A percentile compares a stretch with the other conserved stretches of the same genome.
Conservation (phyloP, 139 green algal species). For the Nannochloris sp. region DNA sequence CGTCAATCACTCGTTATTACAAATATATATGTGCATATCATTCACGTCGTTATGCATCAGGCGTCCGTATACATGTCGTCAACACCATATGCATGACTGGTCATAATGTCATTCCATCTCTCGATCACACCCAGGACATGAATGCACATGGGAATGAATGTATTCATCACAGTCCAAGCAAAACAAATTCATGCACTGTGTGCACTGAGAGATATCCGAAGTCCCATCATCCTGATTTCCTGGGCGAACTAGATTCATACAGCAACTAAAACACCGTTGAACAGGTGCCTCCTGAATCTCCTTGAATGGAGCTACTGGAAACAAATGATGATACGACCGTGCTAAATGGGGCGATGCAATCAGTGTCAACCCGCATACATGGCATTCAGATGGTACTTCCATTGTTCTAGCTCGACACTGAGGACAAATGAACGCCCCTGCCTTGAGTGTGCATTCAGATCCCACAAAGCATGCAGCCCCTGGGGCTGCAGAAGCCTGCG, state of each 20-base stretch:
- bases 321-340: constrained; percentile 97
- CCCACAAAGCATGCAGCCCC: constrained; percentile 52
- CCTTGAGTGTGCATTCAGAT: constrained; percentile 32
- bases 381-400: constrained; percentile 81
- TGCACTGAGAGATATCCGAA: constrained; percentile 36
- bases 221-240: background rate
- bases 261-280: background rate
- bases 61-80: too few relatives aligned
- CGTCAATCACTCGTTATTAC: too few relatives aligned
- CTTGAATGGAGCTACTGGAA: constrained; percentile 73
- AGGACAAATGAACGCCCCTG: constrained; percentile 72
- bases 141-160: constrained; percentile 89
- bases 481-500: constrained; percentile 42
- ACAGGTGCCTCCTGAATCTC: constrained; percentile 38
- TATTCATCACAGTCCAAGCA: constrained; percentile 92
- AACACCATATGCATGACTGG: too few relatives aligned
- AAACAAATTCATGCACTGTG: constrained; percentile 65
- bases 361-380: constrained; percentile 88
- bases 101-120: background rate
- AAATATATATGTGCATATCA: too few relatives aligned
- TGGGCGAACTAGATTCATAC: background rate
- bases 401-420: constrained; percentile 43
- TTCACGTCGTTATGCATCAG: too few relatives aligned
- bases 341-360: constrained; percentile 92
- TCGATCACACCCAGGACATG: constrained; percentile 87